Evolutionary conservation across 805 yeast species (phyloP).

Genomic region (Candida dendrica): DNA sequence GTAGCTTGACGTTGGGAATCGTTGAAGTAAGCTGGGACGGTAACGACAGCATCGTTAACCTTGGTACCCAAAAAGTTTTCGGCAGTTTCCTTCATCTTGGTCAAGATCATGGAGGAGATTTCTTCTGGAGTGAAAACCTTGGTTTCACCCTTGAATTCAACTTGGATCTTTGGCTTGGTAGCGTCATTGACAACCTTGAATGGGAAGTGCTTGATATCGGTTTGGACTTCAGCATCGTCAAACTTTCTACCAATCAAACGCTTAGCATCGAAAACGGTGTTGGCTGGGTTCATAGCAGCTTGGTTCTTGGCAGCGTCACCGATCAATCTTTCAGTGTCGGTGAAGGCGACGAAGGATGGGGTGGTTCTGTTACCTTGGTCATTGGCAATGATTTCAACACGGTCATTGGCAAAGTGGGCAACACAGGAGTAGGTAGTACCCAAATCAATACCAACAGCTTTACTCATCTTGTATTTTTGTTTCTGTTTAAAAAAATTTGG

Average conservation of each 20-base stretch:
- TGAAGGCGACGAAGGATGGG: conserved; percentile 93
- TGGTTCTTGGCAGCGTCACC: conserved; percentile 85
- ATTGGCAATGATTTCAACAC: conserved; percentile 93
- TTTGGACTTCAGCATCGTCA: conserved; percentile 68
- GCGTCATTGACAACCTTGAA: conserved; percentile 68
- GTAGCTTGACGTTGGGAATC: conserved; percentile 97
- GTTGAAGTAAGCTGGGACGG: conserved; percentile 94
- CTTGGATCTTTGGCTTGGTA: conserved; percentile 68
- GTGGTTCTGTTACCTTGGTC: conserved; percentile 99
- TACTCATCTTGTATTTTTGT: neutral
- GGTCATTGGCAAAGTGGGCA: conserved; percentile 86
- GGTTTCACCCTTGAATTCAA: conserved; percentile 60
- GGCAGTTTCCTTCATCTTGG: conserved; percentile 88
- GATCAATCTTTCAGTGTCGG: conserved; percentile 69
- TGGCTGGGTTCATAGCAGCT: conserved; percentile 87
- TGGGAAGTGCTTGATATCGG: conserved; percentile 80
- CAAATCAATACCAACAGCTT: conserved; percentile 49
- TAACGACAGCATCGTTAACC: conserved; percentile 88
- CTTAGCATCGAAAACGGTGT: conserved; percentile 89
- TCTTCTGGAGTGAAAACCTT: conserved; percentile 91
- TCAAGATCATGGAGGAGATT: conserved; percentile 85
- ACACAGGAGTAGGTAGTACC: conserved; percentile 94
- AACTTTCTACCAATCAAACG: conserved; percentile 92
- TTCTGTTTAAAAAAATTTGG: neutral
- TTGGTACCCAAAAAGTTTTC: conserved; percentile 80